Base-by-base conservation (phyloP, 2,329 filamentous ascomycete genomes). In the Hymenoscyphus linearis region DNA sequence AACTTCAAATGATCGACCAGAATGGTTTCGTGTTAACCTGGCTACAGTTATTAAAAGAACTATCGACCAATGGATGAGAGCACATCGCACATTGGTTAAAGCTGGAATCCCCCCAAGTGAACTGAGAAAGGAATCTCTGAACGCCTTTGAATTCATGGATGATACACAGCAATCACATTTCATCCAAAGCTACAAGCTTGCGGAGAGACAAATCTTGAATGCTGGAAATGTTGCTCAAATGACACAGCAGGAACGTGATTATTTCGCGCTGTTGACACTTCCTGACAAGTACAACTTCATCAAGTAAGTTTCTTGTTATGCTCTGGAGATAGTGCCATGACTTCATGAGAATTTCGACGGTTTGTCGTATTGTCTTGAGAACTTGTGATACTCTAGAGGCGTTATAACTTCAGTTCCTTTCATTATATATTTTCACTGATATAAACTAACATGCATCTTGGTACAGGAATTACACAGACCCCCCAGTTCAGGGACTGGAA, bases 141-240 rank as follows among this genome's bases (percentile, higher is more conserved):
- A 62, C 36, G 47, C 36, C 26, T 63, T 63, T 55, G 59, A 60
- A 27, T 62, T 52, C 34, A 62, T 62, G 60, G 34, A 31, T n/a
- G 26, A 58, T n/a, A 12, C 59, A 26, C 52, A 65, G 13, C 61
- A 61, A 57, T 27, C 31, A 12, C 27, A n/a, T 26, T 65, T 65
- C 18, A 31, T 62, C 16, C 59, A 62, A 27, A 60, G 35, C 35
- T 64, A 61, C 36, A 53, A 57, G 34, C 50, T 25, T 10, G 26
- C 57, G n/a, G 53, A 57, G 25, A 37, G 16, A 13, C 54, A 57
- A 12, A 25, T 53, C 6, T 31, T 53, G 12, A 58, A 14, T 14
- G 35, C n/a, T 7, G 12, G 14, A 16, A 36, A 54, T 36, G 52
- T 6, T n/a, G 14, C 52, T 10, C 6, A n/a, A n/a, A 55, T 61